Conservation (phyloP, 148 eudicot genomes). For the Chenopodium formosanum region DNA sequence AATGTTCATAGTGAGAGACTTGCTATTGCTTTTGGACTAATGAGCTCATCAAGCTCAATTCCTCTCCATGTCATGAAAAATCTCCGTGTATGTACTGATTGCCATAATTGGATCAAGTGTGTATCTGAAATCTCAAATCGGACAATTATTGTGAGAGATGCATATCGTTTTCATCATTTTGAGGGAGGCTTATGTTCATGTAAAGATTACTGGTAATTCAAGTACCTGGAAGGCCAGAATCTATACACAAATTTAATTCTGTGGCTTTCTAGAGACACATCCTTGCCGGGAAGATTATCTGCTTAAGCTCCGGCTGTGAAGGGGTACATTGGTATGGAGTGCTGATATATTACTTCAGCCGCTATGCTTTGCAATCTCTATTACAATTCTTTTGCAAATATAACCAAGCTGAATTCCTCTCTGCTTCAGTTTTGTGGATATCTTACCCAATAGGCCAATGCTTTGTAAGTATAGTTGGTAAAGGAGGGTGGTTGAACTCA, state of each 20-base stretch:
- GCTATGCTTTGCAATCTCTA: neutral
- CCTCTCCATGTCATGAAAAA: constrained; percentile 80
- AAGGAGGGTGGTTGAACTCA: neutral
- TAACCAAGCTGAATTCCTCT: neutral
- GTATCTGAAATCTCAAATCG: constrained; percentile 58
- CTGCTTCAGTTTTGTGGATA: neutral
- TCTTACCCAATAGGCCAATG: neutral
- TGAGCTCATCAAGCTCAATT: constrained; percentile 48
- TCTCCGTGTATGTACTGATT: constrained; percentile 85
- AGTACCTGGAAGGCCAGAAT: neutral
- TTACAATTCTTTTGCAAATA: neutral
- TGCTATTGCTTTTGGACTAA: constrained; percentile 74
- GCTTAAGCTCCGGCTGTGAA: neutral
- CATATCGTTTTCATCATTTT: constrained; percentile 86
- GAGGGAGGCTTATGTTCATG: constrained; percentile 71
- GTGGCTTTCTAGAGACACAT: neutral
- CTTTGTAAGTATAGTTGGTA: neutral
- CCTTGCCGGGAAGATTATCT: neutral
- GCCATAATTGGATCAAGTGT: constrained; percentile 85
- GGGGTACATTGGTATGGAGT: constrained; percentile 10
- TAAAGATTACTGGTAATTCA: constrained; percentile 65
- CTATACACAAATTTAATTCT: neutral
- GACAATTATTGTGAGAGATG: constrained; percentile 69
- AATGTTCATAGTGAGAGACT: constrained; percentile 78
- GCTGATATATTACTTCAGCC: neutral